Base-by-base conservation (phyloP, 371 early-diverging fungal genomes). In the Lichtheimia hyalospora region DNA sequence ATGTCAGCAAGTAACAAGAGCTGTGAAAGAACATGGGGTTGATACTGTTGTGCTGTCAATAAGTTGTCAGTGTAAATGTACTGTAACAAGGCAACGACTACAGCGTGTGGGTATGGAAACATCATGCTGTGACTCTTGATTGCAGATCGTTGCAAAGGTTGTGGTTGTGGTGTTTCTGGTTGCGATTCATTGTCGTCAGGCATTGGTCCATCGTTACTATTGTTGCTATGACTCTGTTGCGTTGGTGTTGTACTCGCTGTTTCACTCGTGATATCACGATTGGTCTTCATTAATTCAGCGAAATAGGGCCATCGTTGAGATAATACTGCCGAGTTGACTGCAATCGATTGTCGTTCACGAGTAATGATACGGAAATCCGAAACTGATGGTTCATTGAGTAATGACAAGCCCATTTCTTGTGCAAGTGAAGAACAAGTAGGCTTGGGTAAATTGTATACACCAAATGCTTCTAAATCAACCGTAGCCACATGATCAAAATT, bases 11-110 rank as follows among this genome's bases (percentile, higher is more conserved):
- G 50, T 1, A 78, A 69, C 39, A 89, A 62, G 0, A 89, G 67
- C 28, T 84, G 84, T 28, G 83, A 75, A 1, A 89, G 71, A 10
- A 85, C 81, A 48, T 78, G 79, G 8, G 81, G 60, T 52, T 75
- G 64, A 52, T 79, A 74, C 54, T 76, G 77, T 59, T 84, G 79
- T 41, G 83, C 66, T 0, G 86, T 84, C 46, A 77, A 71, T 12
- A 89, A 64, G 52, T 81, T 81, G 65, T 82, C 86, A 0, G 88
- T 89, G 62, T 89, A 87, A 52, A 87, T 64, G 56, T 79, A 89
- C 56, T 87, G 88, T 6, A 87, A 66, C 50, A 88, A 82, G 1
- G 83, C 81, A 23, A 80, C 70, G 34, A 87, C 71, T 16, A 83
- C 79, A 21, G 83, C 76, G 51, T 83, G 81, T 16, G 84, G 58